A percentile compares a stretch with the other conserved stretches of the same genome.
These are phyloP conservation scores for Neurospora sp. DNA, from an alignment of 495 filamentous ascomycete species.

Conservation along the genomic window DNA sequence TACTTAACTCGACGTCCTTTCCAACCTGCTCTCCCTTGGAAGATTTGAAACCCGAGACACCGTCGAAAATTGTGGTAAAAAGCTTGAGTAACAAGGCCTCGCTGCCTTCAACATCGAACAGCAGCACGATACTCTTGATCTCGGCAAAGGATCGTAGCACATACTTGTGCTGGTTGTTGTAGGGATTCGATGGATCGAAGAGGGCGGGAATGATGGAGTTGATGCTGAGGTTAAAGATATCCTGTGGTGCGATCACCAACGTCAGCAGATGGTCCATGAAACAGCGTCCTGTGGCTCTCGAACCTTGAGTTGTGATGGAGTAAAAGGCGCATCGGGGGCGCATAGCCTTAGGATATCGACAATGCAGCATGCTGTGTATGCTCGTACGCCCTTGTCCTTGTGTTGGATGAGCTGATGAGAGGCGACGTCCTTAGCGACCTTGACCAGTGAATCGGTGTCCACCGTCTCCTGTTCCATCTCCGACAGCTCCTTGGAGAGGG, in stretches of 20 bases:
- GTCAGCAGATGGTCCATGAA: constrained; percentile 1
- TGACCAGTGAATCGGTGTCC: constrained; percentile 66
- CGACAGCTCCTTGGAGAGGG: constrained; percentile 72
- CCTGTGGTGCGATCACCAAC: constrained; percentile 38
- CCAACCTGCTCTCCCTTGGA: constrained; percentile 67
- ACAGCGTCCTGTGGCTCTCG: neutral
- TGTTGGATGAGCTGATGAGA: constrained; percentile 73
- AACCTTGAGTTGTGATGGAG: constrained; percentile 81
- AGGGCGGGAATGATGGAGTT: constrained; percentile 74
- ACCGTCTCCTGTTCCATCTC: constrained; percentile 82
- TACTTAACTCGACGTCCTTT: constrained; percentile 85
- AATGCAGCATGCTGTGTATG: constrained; percentile 78
- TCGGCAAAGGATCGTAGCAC: constrained; percentile 81
- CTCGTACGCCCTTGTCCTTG: constrained; percentile 86
- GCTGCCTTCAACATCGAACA: constrained; percentile 78
- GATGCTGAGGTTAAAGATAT: constrained; percentile 87
- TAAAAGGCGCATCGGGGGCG: constrained; percentile 94
- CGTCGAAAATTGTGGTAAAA: constrained; percentile 85
- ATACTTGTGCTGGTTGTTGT: constrained; percentile 86
- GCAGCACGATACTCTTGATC: constrained; percentile 86
- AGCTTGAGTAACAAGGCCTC: constrained; percentile 68
- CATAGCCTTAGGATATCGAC: constrained; percentile 91
- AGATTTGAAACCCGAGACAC: constrained; percentile 68
- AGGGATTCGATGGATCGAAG: constrained; percentile 77
- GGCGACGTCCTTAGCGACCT: constrained; percentile 82